Evolutionary conservation across 768 basidiomycete species (phyloP).

Genomic region (Gloeopeniophorella convolvens): DNA sequence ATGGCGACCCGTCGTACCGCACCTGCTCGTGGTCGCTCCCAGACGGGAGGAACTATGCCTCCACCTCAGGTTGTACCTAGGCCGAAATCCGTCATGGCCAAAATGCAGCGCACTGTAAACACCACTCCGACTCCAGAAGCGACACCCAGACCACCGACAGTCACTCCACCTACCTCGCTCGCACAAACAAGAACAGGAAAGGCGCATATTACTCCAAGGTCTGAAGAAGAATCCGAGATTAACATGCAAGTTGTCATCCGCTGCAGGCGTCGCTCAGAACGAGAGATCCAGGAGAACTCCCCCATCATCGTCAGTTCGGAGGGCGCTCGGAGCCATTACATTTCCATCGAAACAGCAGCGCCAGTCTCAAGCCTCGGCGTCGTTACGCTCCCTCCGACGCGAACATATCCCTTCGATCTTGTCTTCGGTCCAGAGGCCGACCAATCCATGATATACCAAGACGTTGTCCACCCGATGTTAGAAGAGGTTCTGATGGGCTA

Average conservation of each 20-base stretch:
- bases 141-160: conserved; percentile 2
- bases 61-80: conserved; percentile 33
- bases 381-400: conserved; percentile 63
- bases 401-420: conserved; percentile 90
- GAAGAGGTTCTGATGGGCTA: conserved; percentile 93
- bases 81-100: conserved; percentile 45
- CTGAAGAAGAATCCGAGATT: conserved; percentile 48
- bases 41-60: conserved; percentile 26
- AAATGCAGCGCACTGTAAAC: conserved; percentile 29
- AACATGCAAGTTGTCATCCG: conserved; percentile 94
- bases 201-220: conserved; percentile 6
- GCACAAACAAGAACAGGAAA: conserved; percentile 18
- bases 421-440: conserved; percentile 98
- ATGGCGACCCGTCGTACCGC: conserved; percentile 64
- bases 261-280: conserved; percentile 78
- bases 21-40: conserved; percentile 41
- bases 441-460: conserved; percentile 88
- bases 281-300: conserved; percentile 79
- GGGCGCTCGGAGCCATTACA: conserved; percentile 67
- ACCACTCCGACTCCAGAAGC: conserved; percentile 27
- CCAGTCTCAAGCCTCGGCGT: conserved; percentile 68
- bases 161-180: conserved; percentile 5
- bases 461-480: conserved; percentile 89
- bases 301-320: conserved; percentile 79
- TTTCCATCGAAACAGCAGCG: conserved; percentile 74